Base-by-base conservation (phyloP, 2,329 filamentous ascomycete species). In the Ramularia collo-cygni region DNA sequence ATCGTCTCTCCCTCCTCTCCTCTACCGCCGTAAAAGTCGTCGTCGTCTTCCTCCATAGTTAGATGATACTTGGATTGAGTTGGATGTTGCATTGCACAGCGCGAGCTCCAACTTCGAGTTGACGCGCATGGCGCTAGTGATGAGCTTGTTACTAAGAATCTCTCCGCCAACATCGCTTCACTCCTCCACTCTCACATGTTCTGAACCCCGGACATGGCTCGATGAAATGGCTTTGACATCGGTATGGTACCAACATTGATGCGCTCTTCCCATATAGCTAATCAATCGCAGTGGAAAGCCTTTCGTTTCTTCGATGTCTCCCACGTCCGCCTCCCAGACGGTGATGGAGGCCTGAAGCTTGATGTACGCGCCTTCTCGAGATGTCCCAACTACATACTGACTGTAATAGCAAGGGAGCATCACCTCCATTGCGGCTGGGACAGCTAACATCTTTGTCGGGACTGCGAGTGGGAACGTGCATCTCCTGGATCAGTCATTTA, bases 281-380 rank as follows among this genome's bases (percentile, higher is more conserved):
- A 27, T 13, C 18, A 9, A 9, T 35, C 41, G 36, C 51, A 95
- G 90, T 96, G 92, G 90, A 95, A 95, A 84, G 82, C 84, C 55
- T 98, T 98, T 72, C 89, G 94, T 75, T 98, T 98, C 81, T 96
- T 98, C 77, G 87, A 95, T 68, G 87, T 94, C 64, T 80, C 80
- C 62, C 82, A 85, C 62, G 81, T 95, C 64, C 79, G 83, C 59
- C 75, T 89, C 56, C 76, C 75, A 54, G 83, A 93, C 63, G 82
- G 83, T 58, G 86, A 93, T 61, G 83, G 79, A 61, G 79, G 80
- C 24, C 41, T 58, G 31, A 43, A 52, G 32, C 51, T 60, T 55
- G 54, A 66, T 57, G 54, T 53, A 40, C 29, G 42, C 47, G 14
- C 26, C 4, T 8, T 28, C 33, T 19, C 4, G 1, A 24, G 28